Conservation (phyloP, 331 rosid species). For the Telfairia occidentalis region DNA sequence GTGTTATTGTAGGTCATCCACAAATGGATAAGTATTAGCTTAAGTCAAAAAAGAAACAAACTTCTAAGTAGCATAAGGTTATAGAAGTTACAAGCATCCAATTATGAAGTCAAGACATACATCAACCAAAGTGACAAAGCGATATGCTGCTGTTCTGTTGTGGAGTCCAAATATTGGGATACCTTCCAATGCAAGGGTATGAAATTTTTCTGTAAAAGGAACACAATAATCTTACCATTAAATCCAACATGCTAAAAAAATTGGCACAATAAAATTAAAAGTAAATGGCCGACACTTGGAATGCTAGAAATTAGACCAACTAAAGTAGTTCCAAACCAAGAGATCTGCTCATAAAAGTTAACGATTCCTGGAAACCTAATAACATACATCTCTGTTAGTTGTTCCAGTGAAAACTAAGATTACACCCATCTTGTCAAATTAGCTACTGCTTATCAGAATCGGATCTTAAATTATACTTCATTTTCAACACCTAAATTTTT, state of each 20-base stretch:
- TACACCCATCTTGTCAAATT: neutral
- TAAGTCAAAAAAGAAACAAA: neutral
- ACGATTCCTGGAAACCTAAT: neutral
- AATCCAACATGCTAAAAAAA: neutral
- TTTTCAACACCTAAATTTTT: neutral
- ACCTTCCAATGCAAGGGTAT: constrained; percentile 79
- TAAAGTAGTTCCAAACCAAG: neutral
- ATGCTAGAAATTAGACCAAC: neutral
- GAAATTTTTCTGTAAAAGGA: constrained; percentile 56
- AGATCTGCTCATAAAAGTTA: neutral
- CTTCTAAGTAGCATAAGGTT: neutral
- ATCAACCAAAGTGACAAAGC: constrained; percentile 92
- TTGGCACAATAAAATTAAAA: neutral
- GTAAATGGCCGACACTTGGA: neutral
- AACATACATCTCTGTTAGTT: neutral
- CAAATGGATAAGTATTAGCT: neutral
- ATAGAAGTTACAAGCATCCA: neutral
- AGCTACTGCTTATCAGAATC: neutral
- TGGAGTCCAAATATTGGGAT: constrained; percentile 74
- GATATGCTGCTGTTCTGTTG: constrained; percentile 81
- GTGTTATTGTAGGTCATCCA: neutral
- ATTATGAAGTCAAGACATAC: constrained; percentile 34
- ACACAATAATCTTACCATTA: constrained; percentile 14
- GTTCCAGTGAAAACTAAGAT: neutral
- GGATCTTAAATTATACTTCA: neutral